These are phyloP conservation scores for Ambrosiella cleistominuta DNA, from an alignment of 2,329 filamentous ascomycete species.

Conservation along the genomic window DNA sequence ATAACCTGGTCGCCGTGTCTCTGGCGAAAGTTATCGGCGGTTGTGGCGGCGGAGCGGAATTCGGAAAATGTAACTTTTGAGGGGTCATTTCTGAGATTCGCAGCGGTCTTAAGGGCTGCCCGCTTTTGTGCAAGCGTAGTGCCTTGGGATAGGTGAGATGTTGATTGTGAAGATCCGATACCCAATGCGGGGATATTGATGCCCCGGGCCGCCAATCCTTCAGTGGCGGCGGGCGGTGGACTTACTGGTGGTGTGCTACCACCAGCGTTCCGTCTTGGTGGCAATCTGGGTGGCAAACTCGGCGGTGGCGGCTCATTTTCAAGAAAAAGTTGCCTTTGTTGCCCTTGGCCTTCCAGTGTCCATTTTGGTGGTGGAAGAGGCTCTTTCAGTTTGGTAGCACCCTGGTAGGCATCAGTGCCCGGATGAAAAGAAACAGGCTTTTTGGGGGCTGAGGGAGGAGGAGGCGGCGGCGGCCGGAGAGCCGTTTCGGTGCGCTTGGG, in stretches of 20 bases:
- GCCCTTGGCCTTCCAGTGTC: slow-evolving; percentile 35
- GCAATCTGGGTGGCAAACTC: slow-evolving; percentile 51
- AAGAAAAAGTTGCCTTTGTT: background rate
- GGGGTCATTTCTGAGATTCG: slow-evolving; percentile 41
- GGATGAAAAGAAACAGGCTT: slow-evolving; percentile 4
- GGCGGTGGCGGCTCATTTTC: slow-evolving; percentile 31
- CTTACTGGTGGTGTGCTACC: slow-evolving; percentile 15
- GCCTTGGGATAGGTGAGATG: slow-evolving; percentile 22
- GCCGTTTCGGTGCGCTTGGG: slow-evolving; percentile 40
- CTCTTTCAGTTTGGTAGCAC: slow-evolving; percentile 15
- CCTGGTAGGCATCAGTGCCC: slow-evolving; percentile 14
- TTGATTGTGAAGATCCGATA: slow-evolving; percentile 28
- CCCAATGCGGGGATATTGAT: slow-evolving; percentile 63
- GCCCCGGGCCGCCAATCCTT: slow-evolving; percentile 47
- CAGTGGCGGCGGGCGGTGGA: slow-evolving; percentile 17
- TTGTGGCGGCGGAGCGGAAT: slow-evolving; percentile 38
- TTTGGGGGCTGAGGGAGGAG: slow-evolving; percentile 12
- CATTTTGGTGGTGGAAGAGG: slow-evolving; percentile 39
- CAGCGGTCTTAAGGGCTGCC: slow-evolving; percentile 42
- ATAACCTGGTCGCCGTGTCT: slow-evolving; percentile 51
- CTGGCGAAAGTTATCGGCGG: slow-evolving; percentile 51
- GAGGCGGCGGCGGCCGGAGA: slow-evolving; percentile 18
- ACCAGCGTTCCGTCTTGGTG: slow-evolving; percentile 23
- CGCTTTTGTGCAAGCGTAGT: slow-evolving; percentile 50
- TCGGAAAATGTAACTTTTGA: slow-evolving; percentile 43